A percentile compares a stretch with the other conserved stretches of the same genome.
Evolutionary conservation across 345 rosid species (phyloP).

Genomic region (Schrenkiella parvula): DNA sequence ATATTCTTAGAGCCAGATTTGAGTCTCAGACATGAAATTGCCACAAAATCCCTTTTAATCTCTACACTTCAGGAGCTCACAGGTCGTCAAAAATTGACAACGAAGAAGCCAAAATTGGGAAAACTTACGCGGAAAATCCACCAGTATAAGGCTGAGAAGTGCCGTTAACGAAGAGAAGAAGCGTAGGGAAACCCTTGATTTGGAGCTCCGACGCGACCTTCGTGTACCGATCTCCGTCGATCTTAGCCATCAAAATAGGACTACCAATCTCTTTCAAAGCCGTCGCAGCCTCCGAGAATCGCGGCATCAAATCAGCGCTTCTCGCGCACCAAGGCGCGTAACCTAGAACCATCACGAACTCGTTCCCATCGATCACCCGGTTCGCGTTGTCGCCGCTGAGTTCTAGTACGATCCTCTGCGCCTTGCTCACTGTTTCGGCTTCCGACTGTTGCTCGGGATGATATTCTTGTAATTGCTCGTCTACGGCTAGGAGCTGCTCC

Average conservation of each 20-base stretch:
- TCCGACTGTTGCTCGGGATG: conserved; percentile 45
- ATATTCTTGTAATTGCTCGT: conserved; percentile 46
- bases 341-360: conserved; percentile 70
- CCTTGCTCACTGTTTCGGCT: conserved; percentile 69
- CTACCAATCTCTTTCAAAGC: conserved; percentile 59
- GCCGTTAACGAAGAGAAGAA: conserved; percentile 76
- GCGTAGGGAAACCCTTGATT: conserved; percentile 76
- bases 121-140: conserved; percentile 71
- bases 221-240: conserved; percentile 75
- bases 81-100: neutral
- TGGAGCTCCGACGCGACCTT: conserved; percentile 58
- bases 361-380: conserved; percentile 47
- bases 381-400: conserved; percentile 51
- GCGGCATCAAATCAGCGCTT: conserved; percentile 92
- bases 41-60: neutral
- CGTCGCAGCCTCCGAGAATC: conserved; percentile 78
- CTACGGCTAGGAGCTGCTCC: conserved; percentile 61
- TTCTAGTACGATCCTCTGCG: conserved; percentile 76
- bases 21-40: neutral
- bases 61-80: neutral
- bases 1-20: neutral
- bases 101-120: neutral
- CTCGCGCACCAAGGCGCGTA: conserved; percentile 88
- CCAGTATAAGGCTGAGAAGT: conserved; percentile 59
- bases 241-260: conserved; percentile 67